phyloP scores from a whole-genome alignment of 768 basidiomycete species.

The Xerocomellus dryophilus region DNA sequence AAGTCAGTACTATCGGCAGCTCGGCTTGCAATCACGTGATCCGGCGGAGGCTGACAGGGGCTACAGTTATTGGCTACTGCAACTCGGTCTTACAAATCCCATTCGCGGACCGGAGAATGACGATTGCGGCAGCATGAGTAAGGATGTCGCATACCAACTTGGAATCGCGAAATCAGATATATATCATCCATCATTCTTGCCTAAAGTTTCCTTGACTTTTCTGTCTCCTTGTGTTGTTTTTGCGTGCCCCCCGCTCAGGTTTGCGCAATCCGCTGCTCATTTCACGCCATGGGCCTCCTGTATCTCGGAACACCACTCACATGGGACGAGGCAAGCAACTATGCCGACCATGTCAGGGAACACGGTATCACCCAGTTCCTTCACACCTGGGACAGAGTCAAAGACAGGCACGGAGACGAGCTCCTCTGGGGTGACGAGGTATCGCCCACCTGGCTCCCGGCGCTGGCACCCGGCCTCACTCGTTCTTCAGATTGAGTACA shows the following conservation, averaged over 20 bases:
- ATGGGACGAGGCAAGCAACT: conserved; percentile 86
- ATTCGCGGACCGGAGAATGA: no score
- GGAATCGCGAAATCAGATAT: no score
- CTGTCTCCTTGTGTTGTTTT: no score
- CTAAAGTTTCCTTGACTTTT: no score
- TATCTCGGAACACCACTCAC: conserved; percentile 88
- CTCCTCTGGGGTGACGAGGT: conserved; percentile 99
- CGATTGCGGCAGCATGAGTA: no score
- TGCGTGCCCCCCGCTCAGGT: not conserved
- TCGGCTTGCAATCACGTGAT: no score
- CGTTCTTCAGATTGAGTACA: conserved; percentile 79
- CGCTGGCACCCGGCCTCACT: conserved; percentile 10
- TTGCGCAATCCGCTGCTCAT: conserved; percentile 11
- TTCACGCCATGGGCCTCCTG: conserved; percentile 76
- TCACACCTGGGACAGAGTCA: conserved; percentile 88
- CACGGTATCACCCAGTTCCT: conserved; percentile 97
- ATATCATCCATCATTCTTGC: no score
- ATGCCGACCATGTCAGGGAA: conserved; percentile 83
- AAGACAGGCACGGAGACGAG: conserved; percentile 87
- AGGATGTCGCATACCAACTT: no score
- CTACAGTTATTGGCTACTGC: no score
- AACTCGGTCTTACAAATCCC: no score
- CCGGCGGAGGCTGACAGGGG: no score
- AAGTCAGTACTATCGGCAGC: no score
- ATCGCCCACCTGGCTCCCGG: conserved; percentile 15